Conservation (phyloP, 2,329 filamentous ascomycete species). For the Dactylellina haptotyla region DNA sequence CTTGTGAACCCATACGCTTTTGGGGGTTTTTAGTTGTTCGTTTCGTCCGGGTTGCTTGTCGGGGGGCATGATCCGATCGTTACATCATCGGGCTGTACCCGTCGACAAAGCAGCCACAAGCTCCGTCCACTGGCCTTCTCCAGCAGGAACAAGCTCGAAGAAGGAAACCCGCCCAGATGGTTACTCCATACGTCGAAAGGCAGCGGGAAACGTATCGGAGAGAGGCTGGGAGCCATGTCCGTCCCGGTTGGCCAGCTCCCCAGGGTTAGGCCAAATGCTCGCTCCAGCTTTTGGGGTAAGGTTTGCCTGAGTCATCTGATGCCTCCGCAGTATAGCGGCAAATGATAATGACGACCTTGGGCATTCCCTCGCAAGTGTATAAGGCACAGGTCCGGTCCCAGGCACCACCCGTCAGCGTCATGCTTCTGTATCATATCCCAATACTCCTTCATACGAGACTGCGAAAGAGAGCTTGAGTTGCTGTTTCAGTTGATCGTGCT, state of each 20-base stretch:
- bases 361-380: constrained; percentile 7
- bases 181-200: no score
- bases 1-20: not conserved
- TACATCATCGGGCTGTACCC: constrained; percentile 49
- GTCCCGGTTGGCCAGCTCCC: not conserved
- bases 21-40: no score
- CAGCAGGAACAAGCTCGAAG: not conserved
- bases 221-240: constrained; percentile 4
- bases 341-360: constrained; percentile 22
- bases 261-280: no score
- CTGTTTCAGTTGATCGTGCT: constrained; percentile 22
- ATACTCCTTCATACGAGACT: not conserved
- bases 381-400: constrained; percentile 15
- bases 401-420: constrained; percentile 32
- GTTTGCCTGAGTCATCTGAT: constrained; percentile 47
- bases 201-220: no score
- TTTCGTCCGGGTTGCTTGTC: not conserved
- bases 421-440: not conserved
- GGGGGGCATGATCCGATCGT: constrained; percentile 44
- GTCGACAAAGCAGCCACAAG: constrained; percentile 15
- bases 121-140: constrained; percentile 1
- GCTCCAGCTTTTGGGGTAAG: not conserved
- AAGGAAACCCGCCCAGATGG: no score
- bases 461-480: constrained; percentile 13
- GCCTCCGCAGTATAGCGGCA: constrained; percentile 18